Conservation (phyloP, 2,329 filamentous ascomycete genomes). For the Teratosphaeria gauchensis region DNA sequence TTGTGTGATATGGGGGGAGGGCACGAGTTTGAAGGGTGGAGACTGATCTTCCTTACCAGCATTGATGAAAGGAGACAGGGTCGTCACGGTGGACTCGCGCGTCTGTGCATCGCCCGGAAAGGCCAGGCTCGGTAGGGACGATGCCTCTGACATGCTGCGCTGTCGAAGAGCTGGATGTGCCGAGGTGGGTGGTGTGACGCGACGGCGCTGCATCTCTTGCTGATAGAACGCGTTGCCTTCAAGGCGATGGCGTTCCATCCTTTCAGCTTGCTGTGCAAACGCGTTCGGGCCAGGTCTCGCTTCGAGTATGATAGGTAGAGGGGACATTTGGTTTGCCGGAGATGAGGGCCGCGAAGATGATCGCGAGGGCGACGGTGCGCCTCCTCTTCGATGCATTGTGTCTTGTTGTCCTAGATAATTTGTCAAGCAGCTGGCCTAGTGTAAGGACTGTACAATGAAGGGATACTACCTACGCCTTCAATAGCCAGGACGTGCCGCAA, state of each 20-base stretch:
- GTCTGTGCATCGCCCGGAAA: background rate
- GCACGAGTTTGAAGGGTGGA: conserved; percentile 18
- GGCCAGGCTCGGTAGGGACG: background rate
- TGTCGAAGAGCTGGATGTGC: conserved; percentile 16
- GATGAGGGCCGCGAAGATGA: background rate
- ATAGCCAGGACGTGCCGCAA: background rate
- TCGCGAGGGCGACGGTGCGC: background rate
- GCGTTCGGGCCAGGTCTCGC: conserved; percentile 19
- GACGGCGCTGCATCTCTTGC: conserved; percentile 14
- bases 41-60: conserved; percentile 8
- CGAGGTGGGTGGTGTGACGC: conserved; percentile 11
- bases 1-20: conserved; percentile 9
- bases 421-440: background rate
- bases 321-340: background rate
- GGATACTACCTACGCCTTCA: background rate
- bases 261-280: conserved; percentile 16
- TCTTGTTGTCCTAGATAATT: background rate
- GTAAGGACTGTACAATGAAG: background rate
- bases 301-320: conserved; percentile 8
- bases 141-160: background rate
- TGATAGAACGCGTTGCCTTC: conserved; percentile 27
- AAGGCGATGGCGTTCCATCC: conserved; percentile 16
- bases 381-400: background rate
- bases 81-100: conserved; percentile 16
- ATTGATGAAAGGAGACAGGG: conserved; percentile 20